Percentiles rank a stretch among this genome's conserved stretches.
Evolutionary conservation across 2,329 filamentous ascomycete species (phyloP).

Genomic region (Fusarium chlamydosporum): DNA sequence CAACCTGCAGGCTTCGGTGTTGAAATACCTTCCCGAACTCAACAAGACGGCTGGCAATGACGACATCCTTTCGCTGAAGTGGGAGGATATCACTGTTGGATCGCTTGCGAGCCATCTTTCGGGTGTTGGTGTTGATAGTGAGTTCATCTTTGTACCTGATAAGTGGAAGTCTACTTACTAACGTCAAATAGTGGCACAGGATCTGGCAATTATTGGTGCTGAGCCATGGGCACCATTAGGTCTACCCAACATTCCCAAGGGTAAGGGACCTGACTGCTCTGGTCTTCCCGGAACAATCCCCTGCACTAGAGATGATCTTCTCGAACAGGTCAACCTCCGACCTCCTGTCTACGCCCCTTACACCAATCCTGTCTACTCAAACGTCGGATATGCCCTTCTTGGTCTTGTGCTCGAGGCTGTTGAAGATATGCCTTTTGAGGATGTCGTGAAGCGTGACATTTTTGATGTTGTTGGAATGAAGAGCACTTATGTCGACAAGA

Average conservation of each 20-base stretch:
- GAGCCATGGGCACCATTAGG: conserved; percentile 52
- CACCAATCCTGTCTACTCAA: conserved; percentile 64
- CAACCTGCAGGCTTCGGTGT: conserved; percentile 59
- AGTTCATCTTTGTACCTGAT: neutral
- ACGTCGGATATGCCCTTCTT: conserved; percentile 62
- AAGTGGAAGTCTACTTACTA: neutral
- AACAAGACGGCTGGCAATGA: conserved; percentile 47
- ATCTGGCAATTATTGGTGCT: conserved; percentile 51
- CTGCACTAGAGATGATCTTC: conserved; percentile 52
- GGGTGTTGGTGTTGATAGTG: conserved; percentile 59
- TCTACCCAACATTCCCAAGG: conserved; percentile 52
- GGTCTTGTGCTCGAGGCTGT: conserved; percentile 62
- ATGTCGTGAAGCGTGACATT: conserved; percentile 59
- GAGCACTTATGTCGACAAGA: conserved; percentile 55
- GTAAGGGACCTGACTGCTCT: conserved; percentile 53
- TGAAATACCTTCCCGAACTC: conserved; percentile 61
- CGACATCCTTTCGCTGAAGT: conserved; percentile 56
- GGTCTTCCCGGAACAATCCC: conserved; percentile 54
- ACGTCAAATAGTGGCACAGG: conserved; percentile 51
- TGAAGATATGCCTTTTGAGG: conserved; percentile 57
- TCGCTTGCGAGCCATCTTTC: conserved; percentile 62
- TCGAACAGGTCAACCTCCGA: conserved; percentile 48
- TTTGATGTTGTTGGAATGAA: conserved; percentile 60
- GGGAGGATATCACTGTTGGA: conserved; percentile 63
- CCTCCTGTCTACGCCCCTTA: conserved; percentile 61